phyloP scores from a whole-genome alignment of 2,329 filamentous ascomycete genomes.

The Nemania abortiva region DNA sequence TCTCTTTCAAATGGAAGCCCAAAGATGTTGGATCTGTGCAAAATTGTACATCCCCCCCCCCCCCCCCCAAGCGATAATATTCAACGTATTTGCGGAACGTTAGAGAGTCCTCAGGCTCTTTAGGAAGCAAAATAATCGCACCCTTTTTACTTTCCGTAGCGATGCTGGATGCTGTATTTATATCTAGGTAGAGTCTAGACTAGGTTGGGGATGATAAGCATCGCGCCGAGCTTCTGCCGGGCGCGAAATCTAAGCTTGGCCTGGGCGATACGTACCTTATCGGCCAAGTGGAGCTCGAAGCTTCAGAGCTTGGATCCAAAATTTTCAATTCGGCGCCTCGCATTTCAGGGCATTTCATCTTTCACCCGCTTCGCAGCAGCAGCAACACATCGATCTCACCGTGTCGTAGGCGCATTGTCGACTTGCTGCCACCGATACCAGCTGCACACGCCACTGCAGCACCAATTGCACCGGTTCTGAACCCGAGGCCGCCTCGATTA shows the following conservation, averaged over 20 bases:
- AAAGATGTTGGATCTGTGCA: too few relatives aligned
- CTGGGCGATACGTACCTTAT: constrained; percentile 27
- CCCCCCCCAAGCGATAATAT: too few relatives aligned
- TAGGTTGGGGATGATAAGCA: background rate
- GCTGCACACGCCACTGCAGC: background rate
- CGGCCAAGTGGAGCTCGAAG: constrained; percentile 30
- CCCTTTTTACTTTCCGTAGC: too few relatives aligned
- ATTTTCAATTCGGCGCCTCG: constrained; percentile 36
- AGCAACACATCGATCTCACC: constrained; percentile 20
- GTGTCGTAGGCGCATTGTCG: constrained; percentile 16
- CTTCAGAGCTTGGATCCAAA: constrained; percentile 39
- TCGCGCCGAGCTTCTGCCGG: constrained; percentile 28
- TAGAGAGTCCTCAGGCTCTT: too few relatives aligned
- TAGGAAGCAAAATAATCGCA: too few relatives aligned
- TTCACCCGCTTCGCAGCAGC: constrained; percentile 18
- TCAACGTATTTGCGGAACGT: too few relatives aligned
- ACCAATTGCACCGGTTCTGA: constrained; percentile 18
- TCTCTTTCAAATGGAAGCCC: too few relatives aligned
- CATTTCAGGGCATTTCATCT: constrained; percentile 7
- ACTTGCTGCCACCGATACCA: background rate
- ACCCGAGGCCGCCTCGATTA: background rate
- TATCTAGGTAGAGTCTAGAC: too few relatives aligned
- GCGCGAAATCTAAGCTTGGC: background rate
- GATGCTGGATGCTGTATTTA: too few relatives aligned
- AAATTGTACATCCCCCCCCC: too few relatives aligned